Evolutionary conservation across 1,284 basidiomycete genomes (phyloP).

Genomic region (Puccinia coronata): DNA sequence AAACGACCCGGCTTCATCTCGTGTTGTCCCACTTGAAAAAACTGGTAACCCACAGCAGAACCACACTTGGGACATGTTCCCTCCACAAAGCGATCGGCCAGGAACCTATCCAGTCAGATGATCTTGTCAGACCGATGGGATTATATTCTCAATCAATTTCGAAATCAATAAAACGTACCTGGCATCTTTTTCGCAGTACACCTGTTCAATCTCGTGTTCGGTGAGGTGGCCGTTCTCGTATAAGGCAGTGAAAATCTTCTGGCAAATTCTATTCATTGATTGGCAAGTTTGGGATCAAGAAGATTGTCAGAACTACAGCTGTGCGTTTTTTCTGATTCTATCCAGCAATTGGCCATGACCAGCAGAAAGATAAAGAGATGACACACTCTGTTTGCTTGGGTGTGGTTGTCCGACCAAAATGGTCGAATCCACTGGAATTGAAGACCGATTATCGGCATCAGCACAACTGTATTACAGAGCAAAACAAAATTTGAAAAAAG

Average conservation of each 20-base stretch:
- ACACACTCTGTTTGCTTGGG: slow-evolving; percentile 81
- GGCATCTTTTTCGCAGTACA: slow-evolving; percentile 85
- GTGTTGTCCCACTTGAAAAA: neutral
- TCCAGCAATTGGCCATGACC: neutral
- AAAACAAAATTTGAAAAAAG: slow-evolving; percentile 11
- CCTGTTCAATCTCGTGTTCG: slow-evolving; percentile 83
- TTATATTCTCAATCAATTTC: neutral
- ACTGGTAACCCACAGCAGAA: slow-evolving; percentile 66
- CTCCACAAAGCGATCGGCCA: slow-evolving; percentile 93
- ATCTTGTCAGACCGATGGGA: slow-evolving; percentile 14
- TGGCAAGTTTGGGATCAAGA: neutral
- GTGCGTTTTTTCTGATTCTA: slow-evolving; percentile 43
- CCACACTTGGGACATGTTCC: slow-evolving; percentile 88
- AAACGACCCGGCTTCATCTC: neutral
- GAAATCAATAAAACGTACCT: slow-evolving; percentile 64
- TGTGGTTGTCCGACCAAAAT: slow-evolving; percentile 93
- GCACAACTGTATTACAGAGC: neutral
- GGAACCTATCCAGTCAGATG: slow-evolving; percentile 65
- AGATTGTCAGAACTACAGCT: slow-evolving; percentile 27
- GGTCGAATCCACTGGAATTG: slow-evolving; percentile 75
- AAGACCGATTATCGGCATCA: slow-evolving; percentile 59
- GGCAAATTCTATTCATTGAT: slow-evolving; percentile 70
- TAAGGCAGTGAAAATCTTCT: slow-evolving; percentile 81
- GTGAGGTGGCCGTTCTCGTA: slow-evolving; percentile 74
- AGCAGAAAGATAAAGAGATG: neutral